Conservation (phyloP, 2,329 filamentous ascomycete genomes). For the Pseudofabraea citricarpa region DNA sequence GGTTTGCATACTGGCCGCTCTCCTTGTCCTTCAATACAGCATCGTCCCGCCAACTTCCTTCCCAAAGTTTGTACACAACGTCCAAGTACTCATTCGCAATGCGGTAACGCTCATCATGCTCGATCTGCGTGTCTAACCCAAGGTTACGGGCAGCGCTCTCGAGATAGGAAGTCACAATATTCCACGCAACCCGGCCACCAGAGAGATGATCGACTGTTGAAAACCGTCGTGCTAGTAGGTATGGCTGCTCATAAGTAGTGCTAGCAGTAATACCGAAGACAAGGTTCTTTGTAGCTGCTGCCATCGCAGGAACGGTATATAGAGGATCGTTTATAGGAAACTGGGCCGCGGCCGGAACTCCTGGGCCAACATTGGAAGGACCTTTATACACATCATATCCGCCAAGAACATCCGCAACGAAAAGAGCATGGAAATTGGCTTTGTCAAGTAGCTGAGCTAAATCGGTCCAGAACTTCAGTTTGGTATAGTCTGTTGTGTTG, state of each 20-base stretch:
- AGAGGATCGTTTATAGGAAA: constrained; percentile 68
- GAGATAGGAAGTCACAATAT: constrained; percentile 62
- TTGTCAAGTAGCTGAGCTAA: constrained; percentile 55
- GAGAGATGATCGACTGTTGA: constrained; percentile 62
- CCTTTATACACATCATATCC: constrained; percentile 68
- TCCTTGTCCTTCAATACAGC: constrained; percentile 56
- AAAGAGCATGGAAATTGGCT: constrained; percentile 61
- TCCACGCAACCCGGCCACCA: constrained; percentile 41
- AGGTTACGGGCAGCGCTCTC: constrained; percentile 61
- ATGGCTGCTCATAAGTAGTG: constrained; percentile 66
- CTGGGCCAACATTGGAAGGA: constrained; percentile 52
- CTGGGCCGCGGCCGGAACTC: constrained; percentile 58
- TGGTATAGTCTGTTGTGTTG: constrained; percentile 55
- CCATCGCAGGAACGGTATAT: constrained; percentile 60
- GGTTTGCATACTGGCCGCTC: constrained; percentile 52
- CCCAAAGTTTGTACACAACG: constrained; percentile 61
- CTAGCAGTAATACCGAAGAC: constrained; percentile 64
- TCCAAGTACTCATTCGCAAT: constrained; percentile 58
- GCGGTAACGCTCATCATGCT: constrained; percentile 61
- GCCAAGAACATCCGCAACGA: constrained; percentile 62
- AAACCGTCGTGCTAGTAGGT: constrained; percentile 58
- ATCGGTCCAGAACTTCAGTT: constrained; percentile 55
- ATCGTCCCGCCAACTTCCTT: constrained; percentile 64
- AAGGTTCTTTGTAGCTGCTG: constrained; percentile 61
- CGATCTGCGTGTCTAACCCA: constrained; percentile 47